Evolutionary conservation across 805 yeast species (phyloP).

Genomic region (Kluyveromyces lactis): DNA sequence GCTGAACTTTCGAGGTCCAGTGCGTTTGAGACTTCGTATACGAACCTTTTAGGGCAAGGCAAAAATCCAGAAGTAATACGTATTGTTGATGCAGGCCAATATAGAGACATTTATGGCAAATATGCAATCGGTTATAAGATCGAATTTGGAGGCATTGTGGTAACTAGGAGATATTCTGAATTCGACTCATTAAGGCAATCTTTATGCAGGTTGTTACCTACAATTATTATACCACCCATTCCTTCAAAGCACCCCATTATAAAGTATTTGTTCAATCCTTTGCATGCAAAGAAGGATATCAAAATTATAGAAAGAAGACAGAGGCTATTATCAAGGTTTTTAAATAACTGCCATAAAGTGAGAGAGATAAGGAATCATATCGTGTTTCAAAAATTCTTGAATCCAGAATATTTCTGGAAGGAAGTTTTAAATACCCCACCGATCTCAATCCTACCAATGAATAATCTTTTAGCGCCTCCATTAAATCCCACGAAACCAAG

Average conservation of each 20-base stretch:
- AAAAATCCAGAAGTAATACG: background rate
- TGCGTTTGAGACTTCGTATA: background rate
- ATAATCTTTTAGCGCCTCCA: slow-evolving; percentile 54
- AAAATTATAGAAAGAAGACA: slow-evolving; percentile 59
- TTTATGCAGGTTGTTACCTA: slow-evolving; percentile 66
- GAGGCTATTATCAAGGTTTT: slow-evolving; percentile 65
- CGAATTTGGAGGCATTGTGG: slow-evolving; percentile 46
- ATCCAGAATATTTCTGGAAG: slow-evolving; percentile 77
- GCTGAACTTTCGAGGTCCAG: background rate
- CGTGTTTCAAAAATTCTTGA: slow-evolving; percentile 69
- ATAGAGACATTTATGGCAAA: slow-evolving; percentile 67
- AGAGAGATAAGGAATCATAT: slow-evolving; percentile 47
- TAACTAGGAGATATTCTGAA: slow-evolving; percentile 84
- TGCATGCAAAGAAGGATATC: slow-evolving; percentile 35
- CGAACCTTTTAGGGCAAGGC: background rate
- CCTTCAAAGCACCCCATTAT: slow-evolving; percentile 75
- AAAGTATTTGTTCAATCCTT: slow-evolving; percentile 35
- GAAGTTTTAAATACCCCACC: slow-evolving; percentile 60
- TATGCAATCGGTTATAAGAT: slow-evolving; percentile 82
- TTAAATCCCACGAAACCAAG: slow-evolving; percentile 47
- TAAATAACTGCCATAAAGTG: slow-evolving; percentile 63
- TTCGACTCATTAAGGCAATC: slow-evolving; percentile 76
- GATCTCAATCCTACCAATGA: slow-evolving; percentile 42
- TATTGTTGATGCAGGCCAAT: slow-evolving; percentile 78
- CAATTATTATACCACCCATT: slow-evolving; percentile 83